Evolutionary conservation across 805 yeast species (phyloP).

Genomic region (Cyberlindnera japonica): DNA sequence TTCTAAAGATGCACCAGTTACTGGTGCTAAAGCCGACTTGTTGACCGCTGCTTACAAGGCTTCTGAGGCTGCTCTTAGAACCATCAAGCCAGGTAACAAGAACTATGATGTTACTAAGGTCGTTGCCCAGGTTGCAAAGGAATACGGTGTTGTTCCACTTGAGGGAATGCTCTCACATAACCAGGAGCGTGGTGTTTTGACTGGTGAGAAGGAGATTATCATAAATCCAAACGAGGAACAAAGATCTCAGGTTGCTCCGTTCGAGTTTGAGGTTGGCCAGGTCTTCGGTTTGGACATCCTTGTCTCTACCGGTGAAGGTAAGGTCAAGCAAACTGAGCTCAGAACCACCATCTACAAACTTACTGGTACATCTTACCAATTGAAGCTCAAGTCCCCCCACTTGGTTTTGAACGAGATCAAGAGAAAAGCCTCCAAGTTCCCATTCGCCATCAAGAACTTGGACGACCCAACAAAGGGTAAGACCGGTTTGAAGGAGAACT

Average conservation of each 20-base stretch:
- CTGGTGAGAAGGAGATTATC: constrained; percentile 74
- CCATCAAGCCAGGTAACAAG: constrained; percentile 60
- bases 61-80: constrained; percentile 74
- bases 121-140: constrained; percentile 59
- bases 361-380: constrained; percentile 62
- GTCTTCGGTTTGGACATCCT: constrained; percentile 75
- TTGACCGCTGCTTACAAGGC: constrained; percentile 71
- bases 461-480: constrained; percentile 69
- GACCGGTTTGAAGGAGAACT: constrained; percentile 71
- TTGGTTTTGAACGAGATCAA: constrained; percentile 63
- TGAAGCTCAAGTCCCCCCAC: constrained; percentile 70
- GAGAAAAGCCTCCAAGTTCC: constrained; percentile 62
- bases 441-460: constrained; percentile 61
- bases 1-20: constrained; percentile 33
- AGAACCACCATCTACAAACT: constrained; percentile 70
- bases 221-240: constrained; percentile 70
- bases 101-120: constrained; percentile 73
- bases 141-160: constrained; percentile 55
- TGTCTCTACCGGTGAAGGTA: constrained; percentile 61
- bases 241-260: constrained; percentile 57
- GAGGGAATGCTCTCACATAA: constrained; percentile 77
- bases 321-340: constrained; percentile 54
- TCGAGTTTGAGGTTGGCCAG: constrained; percentile 68
- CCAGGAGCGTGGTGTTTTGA: constrained; percentile 61
- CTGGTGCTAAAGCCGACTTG: constrained; percentile 64